A percentile compares a stretch with the other conserved stretches of the same genome.
Evolutionary conservation across 805 yeast species (phyloP).

Genomic region (Yarrowia sp.): DNA sequence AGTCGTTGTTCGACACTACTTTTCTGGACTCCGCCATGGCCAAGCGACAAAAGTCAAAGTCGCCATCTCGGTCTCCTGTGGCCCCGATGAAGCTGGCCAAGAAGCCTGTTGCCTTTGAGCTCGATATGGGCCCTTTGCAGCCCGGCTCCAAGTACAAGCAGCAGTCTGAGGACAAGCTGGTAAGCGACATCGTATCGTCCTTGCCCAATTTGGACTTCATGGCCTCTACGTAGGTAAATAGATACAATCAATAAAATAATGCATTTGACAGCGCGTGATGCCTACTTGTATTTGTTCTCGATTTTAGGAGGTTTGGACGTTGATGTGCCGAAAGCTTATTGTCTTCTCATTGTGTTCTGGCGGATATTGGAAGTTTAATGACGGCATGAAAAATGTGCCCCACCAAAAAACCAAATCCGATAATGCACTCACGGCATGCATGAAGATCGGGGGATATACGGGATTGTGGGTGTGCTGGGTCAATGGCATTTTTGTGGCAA

Average conservation of each 20-base stretch:
- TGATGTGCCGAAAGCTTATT: background rate
- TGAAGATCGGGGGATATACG: background rate
- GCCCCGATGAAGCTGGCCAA: conserved; percentile 24
- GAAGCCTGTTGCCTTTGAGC: conserved; percentile 18
- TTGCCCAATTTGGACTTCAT: conserved; percentile 26
- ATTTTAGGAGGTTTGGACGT: background rate
- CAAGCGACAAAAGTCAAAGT: conserved; percentile 10
- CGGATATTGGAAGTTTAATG: background rate
- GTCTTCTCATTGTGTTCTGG: background rate
- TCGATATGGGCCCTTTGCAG: conserved; percentile 30
- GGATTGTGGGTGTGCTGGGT: background rate
- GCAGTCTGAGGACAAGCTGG: conserved; percentile 26
- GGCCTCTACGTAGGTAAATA: background rate
- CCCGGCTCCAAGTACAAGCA: conserved; percentile 27
- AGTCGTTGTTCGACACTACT: conserved; percentile 24
- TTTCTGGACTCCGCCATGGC: conserved; percentile 18
- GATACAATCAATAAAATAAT: background rate
- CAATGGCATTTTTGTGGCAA: background rate
- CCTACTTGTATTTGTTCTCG: too few species aligned
- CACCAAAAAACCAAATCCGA: conserved; percentile 25
- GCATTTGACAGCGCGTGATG: background rate
- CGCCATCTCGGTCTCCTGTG: conserved; percentile 7
- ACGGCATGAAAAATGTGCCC: conserved; percentile 14
- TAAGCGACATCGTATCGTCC: conserved; percentile 12
- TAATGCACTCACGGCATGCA: conserved; percentile 20